phyloP scores from a whole-genome alignment of 441 rosid species.

The Euphorbia schlechtendalii region DNA sequence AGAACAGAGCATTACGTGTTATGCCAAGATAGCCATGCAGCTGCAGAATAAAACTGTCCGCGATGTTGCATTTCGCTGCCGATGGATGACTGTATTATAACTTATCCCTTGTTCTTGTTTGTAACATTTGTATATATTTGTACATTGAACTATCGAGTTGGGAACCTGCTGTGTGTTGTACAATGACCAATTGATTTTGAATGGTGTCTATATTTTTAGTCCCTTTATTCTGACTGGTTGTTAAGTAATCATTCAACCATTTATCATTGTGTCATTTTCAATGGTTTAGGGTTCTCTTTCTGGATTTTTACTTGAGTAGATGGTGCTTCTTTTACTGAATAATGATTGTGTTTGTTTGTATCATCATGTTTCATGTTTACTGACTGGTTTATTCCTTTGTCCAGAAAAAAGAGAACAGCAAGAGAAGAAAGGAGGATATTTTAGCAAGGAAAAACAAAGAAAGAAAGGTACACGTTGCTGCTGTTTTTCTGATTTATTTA shows the following conservation, averaged over 20 bases:
- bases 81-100: conserved; percentile 79
- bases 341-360: not conserved
- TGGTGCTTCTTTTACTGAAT: not conserved
- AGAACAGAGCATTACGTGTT: conserved; percentile 40
- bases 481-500: not conserved
- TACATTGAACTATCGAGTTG: too few species aligned
- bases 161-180: conserved; percentile 3
- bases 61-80: conserved; percentile 68
- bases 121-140: not conserved
- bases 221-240: not conserved
- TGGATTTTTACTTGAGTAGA: not conserved
- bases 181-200: not conserved
- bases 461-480: conserved; percentile 38
- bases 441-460: conserved; percentile 44
- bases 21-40: conserved; percentile 70
- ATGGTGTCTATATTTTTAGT: not conserved
- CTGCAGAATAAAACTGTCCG: conserved; percentile 61
- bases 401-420: conserved; percentile 56
- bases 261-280: not conserved
- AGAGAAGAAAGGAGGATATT: conserved; percentile 58
- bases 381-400: conserved; percentile 18
- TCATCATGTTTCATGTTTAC: not conserved
- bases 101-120: conserved; percentile 6
- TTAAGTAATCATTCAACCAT: not conserved
- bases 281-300: conserved; percentile 3